Evolutionary conservation across 2,329 filamentous ascomycete species (phyloP).

Genomic region (Periconia digitata): DNA sequence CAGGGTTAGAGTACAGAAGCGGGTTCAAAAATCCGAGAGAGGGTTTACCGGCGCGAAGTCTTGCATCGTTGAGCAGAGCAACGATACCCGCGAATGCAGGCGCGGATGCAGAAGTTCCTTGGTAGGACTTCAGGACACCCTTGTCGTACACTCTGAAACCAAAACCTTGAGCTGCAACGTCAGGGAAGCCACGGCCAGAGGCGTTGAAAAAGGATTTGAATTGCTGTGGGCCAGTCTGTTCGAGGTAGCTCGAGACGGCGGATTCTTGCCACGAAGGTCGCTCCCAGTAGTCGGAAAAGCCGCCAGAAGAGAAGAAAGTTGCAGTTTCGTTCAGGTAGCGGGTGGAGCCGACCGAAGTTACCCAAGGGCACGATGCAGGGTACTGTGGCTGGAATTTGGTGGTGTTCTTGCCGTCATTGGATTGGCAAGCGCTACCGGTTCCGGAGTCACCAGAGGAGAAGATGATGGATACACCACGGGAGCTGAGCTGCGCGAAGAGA

Average conservation of each 20-base stretch:
- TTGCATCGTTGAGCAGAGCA: slow-evolving; percentile 63
- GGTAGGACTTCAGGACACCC: slow-evolving; percentile 40
- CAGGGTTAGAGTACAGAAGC: slow-evolving; percentile 54
- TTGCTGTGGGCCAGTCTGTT: slow-evolving; percentile 39
- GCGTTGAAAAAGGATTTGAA: slow-evolving; percentile 54
- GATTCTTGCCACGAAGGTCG: slow-evolving; percentile 51
- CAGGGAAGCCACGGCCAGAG: slow-evolving; percentile 62
- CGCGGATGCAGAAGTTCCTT: slow-evolving; percentile 54
- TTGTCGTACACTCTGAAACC: slow-evolving; percentile 40
- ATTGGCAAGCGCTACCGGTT: slow-evolving; percentile 55
- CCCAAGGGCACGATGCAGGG: slow-evolving; percentile 67
- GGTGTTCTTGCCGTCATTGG: slow-evolving; percentile 59
- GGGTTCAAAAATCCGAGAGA: slow-evolving; percentile 62
- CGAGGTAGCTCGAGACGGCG: slow-evolving; percentile 50
- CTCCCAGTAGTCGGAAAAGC: slow-evolving; percentile 55
- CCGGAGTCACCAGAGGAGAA: slow-evolving; percentile 65
- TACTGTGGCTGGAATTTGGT: slow-evolving; percentile 63
- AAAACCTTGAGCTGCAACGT: slow-evolving; percentile 62
- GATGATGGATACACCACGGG: slow-evolving; percentile 64
- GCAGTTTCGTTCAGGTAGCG: slow-evolving; percentile 45
- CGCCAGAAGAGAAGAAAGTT: slow-evolving; percentile 53
- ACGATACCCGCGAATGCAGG: slow-evolving; percentile 62
- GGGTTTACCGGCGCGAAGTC: slow-evolving; percentile 52
- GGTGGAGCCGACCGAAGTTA: slow-evolving; percentile 67
- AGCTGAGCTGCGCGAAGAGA: slow-evolving; percentile 64